Conservation (phyloP, 495 filamentous ascomycete species). For the Hyaloscypha hepaticicola region DNA sequence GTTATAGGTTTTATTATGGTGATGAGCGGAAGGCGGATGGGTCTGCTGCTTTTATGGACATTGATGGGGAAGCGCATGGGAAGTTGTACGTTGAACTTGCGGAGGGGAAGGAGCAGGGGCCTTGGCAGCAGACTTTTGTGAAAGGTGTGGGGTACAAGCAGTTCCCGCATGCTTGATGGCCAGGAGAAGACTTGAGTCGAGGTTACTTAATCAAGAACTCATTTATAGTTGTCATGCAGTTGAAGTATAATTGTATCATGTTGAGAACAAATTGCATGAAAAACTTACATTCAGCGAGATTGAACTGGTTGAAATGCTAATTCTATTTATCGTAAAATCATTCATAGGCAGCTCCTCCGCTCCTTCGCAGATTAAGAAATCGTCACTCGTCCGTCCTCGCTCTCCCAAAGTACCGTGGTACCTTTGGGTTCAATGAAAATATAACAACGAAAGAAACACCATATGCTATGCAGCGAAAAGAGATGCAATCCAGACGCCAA, state of each 20-base stretch:
- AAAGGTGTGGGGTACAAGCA: constrained; percentile 33
- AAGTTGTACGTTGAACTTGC: constrained; percentile 43
- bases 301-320: not conserved
- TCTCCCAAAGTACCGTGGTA: constrained; percentile 23
- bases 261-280: not conserved
- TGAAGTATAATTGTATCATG: too few relatives aligned
- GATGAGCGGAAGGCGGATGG: constrained; percentile 49
- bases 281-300: not conserved
- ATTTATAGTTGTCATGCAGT: too few relatives aligned
- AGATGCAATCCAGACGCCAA: constrained; percentile 25
- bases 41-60: constrained; percentile 23
- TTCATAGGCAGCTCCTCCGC: not conserved
- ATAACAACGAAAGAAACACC: constrained; percentile 19
- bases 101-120: constrained; percentile 38
- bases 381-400: constrained; percentile 10
- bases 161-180: constrained; percentile 10
- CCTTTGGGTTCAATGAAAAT: constrained; percentile 9
- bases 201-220: too few relatives aligned
- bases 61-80: constrained; percentile 45
- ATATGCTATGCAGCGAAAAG: constrained; percentile 17
- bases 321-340: not conserved
- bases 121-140: constrained; percentile 51
- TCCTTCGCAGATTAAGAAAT: not conserved
- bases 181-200: not conserved
- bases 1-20: constrained; percentile 48